phyloP scores from a whole-genome alignment of 2,329 filamentous ascomycete species.

The Pochonia chlamydosporia region DNA sequence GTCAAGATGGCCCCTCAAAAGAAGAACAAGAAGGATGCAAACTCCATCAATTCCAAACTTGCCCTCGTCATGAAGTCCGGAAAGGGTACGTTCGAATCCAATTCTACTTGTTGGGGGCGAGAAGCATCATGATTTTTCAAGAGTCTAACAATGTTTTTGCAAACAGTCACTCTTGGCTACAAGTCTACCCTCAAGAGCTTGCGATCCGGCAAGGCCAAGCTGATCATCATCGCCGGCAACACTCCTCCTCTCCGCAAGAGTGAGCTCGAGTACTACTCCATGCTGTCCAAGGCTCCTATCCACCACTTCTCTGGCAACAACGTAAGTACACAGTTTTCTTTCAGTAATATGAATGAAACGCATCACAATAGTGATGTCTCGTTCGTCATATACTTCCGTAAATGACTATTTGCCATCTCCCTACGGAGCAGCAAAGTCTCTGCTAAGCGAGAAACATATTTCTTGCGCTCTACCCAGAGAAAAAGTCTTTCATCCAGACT shows the following conservation, averaged over 20 bases:
- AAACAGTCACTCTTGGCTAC: conserved; percentile 34
- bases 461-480: conserved; percentile 68
- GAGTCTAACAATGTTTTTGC: neutral
- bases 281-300: conserved; percentile 89
- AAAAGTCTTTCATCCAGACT: conserved; percentile 72
- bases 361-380: neutral
- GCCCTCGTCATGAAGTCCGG: conserved; percentile 60
- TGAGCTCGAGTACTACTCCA: conserved; percentile 93
- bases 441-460: conserved; percentile 16
- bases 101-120: no score
- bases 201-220: conserved; percentile 95
- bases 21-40: conserved; percentile 82
- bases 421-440: conserved; percentile 12
- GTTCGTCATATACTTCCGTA: neutral
- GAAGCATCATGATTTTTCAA: no score
- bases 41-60: conserved; percentile 58
- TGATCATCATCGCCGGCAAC: conserved; percentile 90
- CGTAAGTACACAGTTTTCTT: conserved; percentile 58
- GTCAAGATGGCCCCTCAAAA: conserved; percentile 63
- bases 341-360: neutral
- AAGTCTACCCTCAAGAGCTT: conserved; percentile 68
- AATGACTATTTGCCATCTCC: conserved; percentile 1
- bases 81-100: conserved; percentile 58
- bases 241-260: conserved; percentile 96
- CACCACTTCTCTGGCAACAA: conserved; percentile 99